Percentiles rank a stretch among this genome's conserved stretches.
These are phyloP conservation scores for Aspergillus tamarii DNA, from an alignment of 2,329 filamentous ascomycete species.

Conservation along the genomic window DNA sequence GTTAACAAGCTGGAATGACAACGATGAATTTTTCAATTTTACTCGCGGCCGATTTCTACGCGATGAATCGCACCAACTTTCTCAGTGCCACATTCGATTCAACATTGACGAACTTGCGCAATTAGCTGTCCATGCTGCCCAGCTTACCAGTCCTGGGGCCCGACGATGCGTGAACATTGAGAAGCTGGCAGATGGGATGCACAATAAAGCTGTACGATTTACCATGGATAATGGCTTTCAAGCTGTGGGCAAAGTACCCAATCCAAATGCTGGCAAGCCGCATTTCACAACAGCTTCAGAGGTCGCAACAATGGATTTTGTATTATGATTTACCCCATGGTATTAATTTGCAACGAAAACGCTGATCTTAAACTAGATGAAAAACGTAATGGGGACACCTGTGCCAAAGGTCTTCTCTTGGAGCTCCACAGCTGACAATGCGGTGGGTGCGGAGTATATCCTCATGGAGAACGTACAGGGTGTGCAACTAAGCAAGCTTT, in stretches of 20 bases:
- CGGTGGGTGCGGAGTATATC: constrained; percentile 14
- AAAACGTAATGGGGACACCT: constrained; percentile 6
- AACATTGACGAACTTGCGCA: constrained; percentile 3
- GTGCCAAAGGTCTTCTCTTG: constrained; percentile 5
- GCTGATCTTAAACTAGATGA: background rate
- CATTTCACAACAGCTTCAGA: background rate
- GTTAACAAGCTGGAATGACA: background rate
- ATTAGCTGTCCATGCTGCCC: background rate
- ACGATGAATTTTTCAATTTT: background rate
- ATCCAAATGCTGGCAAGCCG: constrained; percentile 24
- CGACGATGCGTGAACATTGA: background rate
- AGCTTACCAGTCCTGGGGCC: background rate
- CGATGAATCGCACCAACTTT: constrained; percentile 5
- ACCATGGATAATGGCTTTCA: constrained; percentile 22
- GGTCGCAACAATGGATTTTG: constrained; percentile 26
- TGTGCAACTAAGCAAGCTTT: constrained; percentile 32
- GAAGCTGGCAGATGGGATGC: constrained; percentile 3
- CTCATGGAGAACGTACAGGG: constrained; percentile 26
- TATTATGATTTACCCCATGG: background rate
- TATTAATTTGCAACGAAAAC: background rate
- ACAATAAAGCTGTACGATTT: constrained; percentile 12
- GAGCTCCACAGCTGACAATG: constrained; percentile 3
- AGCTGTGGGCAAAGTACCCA: constrained; percentile 28
- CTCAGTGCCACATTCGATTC: constrained; percentile 4
- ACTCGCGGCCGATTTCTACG: constrained; percentile 10